phyloP scores from a whole-genome alignment of 192 early-diverging fungal species.

The Entomortierella beljakovae region DNA sequence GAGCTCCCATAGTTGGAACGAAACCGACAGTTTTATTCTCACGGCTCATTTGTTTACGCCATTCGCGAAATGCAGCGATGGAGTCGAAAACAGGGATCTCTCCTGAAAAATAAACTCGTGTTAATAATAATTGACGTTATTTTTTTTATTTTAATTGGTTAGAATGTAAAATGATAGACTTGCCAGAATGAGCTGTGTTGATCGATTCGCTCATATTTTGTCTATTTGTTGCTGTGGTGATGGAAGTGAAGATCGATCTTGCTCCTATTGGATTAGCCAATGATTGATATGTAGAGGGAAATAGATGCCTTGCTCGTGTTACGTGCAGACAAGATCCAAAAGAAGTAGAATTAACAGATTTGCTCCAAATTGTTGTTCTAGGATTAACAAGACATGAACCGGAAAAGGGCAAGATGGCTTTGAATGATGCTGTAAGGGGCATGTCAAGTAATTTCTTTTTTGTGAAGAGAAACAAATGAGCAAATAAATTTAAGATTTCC shows the following conservation, averaged over 20 bases:
- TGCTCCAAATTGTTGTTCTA: background rate
- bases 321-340: background rate
- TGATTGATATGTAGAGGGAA: background rate
- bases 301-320: background rate
- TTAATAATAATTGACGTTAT: background rate
- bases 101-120: background rate
- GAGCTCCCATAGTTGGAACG: slow-evolving; percentile 98
- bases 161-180: background rate
- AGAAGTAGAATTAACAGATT: background rate
- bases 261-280: background rate
- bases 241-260: slow-evolving; percentile 1
- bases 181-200: background rate
- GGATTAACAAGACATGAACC: background rate
- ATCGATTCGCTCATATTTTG: background rate
- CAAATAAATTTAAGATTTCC: too few relatives aligned
- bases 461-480: too few relatives aligned
- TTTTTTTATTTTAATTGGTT: slow-evolving; percentile 4
- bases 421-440: background rate
- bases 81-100: slow-evolving; percentile 70
- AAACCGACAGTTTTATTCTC: slow-evolving; percentile 82
- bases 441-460: too few relatives aligned
- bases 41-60: slow-evolving; percentile 67
- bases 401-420: background rate
- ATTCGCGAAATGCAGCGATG: slow-evolving; percentile 79
- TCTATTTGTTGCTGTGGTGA: background rate